phyloP scores from a whole-genome alignment of 1,139 yeast species.

The Blastobotrys proliferans region DNA sequence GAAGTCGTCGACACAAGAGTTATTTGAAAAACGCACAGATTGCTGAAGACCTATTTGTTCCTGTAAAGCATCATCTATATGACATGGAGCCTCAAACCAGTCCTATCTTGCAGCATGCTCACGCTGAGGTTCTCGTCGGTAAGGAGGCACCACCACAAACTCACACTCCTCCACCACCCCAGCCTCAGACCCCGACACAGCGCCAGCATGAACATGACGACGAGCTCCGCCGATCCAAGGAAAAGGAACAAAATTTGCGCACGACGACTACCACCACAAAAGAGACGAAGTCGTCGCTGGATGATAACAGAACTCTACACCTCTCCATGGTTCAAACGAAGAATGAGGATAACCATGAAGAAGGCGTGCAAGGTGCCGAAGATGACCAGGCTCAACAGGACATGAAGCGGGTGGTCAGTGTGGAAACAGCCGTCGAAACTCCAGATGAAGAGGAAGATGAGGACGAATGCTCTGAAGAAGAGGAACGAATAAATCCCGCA shows the following conservation, averaged over 20 bases:
- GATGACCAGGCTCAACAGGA: too few species aligned
- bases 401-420: too few species aligned
- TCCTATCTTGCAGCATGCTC: conserved; percentile 5
- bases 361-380: too few species aligned
- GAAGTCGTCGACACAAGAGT: neutral
- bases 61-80: neutral
- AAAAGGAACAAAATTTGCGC: conserved; percentile 27
- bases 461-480: conserved; percentile 23
- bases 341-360: too few species aligned
- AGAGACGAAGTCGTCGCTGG: too few species aligned
- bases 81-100: conserved; percentile 6
- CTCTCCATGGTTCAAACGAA: too few species aligned
- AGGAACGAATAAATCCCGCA: conserved; percentile 30
- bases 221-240: conserved; percentile 20
- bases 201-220: neutral
- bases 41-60: conserved; percentile 5
- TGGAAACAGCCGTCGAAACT: too few species aligned
- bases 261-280: too few species aligned
- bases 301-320: too few species aligned
- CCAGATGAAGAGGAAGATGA: conserved; percentile 3
- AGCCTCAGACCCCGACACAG: neutral
- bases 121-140: neutral
- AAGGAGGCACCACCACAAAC: neutral
- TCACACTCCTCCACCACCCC: neutral
- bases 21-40: neutral